These are phyloP conservation scores for Hymenotorrendiella dingleyae DNA, from an alignment of 2,329 filamentous ascomycete species.

Conservation along the genomic window DNA sequence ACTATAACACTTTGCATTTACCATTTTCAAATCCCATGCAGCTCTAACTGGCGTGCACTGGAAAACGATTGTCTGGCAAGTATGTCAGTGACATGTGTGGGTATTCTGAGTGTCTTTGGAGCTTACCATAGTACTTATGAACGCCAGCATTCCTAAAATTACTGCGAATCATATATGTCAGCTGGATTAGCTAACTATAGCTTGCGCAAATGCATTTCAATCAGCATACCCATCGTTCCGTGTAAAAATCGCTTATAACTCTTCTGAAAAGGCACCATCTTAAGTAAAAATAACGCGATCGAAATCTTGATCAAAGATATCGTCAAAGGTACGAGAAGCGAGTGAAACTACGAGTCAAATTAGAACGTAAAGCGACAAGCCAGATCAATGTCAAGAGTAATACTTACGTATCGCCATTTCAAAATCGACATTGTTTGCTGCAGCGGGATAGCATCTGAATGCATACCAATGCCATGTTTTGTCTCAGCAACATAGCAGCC, in stretches of 20 bases:
- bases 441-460: conserved; percentile 30
- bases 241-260: conserved; percentile 37
- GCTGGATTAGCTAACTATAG: no score
- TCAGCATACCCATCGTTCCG: conserved; percentile 35
- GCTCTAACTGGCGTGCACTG: conserved; percentile 40
- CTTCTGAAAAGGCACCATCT: conserved; percentile 36
- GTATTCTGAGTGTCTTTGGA: no score
- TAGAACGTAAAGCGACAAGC: no score
- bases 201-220: no score
- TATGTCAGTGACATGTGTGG: no score
- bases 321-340: conserved; percentile 37
- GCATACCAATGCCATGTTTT: conserved; percentile 39
- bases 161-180: no score
- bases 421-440: conserved; percentile 30
- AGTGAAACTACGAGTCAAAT: conserved; percentile 31
- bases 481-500: conserved; percentile 32
- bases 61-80: conserved; percentile 39
- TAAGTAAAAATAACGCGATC: conserved; percentile 39
- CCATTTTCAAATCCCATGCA: conserved; percentile 36
- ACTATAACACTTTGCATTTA: conserved; percentile 38
- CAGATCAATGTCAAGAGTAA: not conserved
- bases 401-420: conserved; percentile 33
- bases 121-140: conserved; percentile 35
- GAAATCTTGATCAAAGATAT: conserved; percentile 43
- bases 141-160: conserved; percentile 37